These are phyloP conservation scores for Pythium plurisporium DNA, from an alignment of 352 stramenopile species.

Conservation along the genomic window DNA sequence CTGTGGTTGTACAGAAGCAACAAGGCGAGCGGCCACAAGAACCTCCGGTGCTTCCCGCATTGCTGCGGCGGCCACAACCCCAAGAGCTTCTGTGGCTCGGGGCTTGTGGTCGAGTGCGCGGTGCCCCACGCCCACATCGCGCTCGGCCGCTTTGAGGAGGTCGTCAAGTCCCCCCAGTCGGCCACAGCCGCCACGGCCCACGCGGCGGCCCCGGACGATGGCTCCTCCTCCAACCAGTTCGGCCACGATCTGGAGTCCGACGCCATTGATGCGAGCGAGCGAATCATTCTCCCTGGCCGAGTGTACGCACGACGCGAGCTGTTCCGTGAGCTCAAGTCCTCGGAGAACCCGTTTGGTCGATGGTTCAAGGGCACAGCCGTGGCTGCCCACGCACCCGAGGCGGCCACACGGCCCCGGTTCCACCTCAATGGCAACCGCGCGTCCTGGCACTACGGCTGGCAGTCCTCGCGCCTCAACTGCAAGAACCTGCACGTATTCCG, in stretches of 20 bases:
- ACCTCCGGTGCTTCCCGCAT: constrained; percentile 78
- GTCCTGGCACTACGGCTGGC: constrained; percentile 86
- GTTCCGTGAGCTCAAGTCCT: constrained; percentile 71
- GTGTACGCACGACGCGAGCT: constrained; percentile 58
- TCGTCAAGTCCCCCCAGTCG: constrained; percentile 3
- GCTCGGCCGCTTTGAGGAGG: constrained; percentile 69
- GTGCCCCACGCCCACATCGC: constrained; percentile 53
- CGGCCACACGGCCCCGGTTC: constrained; percentile 39
- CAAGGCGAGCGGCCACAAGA: constrained; percentile 84
- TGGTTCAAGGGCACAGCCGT: constrained; percentile 63
- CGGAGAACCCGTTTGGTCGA: constrained; percentile 67
- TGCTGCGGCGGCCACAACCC: constrained; percentile 80
- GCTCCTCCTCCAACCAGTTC: constrained; percentile 1
- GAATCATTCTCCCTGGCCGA: constrained; percentile 30
- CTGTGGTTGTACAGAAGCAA: constrained; percentile 49
- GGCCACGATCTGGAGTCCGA: constrained; percentile 4
- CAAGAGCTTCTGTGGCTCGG: constrained; percentile 82
- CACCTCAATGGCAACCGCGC: constrained; percentile 81
- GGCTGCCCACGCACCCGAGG: not conserved
- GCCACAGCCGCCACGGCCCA: not conserved
- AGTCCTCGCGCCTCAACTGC: constrained; percentile 79
- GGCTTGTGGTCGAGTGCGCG: constrained; percentile 67
- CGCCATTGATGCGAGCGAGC: not conserved
- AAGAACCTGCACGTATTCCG: constrained; percentile 83
- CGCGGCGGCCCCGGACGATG: no score